Percentiles rank a stretch among this genome's conserved stretches.
phyloP scores from a whole-genome alignment of 1,284 basidiomycete species.

The Melampsora americana region DNA sequence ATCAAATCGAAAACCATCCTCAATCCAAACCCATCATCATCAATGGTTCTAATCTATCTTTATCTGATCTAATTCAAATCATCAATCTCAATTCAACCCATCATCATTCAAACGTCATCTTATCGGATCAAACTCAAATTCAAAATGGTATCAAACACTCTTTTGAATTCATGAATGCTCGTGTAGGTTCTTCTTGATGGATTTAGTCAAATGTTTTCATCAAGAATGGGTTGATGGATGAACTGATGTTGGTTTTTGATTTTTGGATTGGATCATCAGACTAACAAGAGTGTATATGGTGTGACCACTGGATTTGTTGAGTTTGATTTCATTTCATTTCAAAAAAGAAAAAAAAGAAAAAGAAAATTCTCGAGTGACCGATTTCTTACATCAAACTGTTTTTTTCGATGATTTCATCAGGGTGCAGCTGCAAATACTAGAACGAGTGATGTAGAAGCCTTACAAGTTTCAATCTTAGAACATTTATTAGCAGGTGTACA shows the following conservation, averaged over 20 bases:
- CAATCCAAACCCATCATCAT: too few species aligned
- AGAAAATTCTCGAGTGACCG: too few species aligned
- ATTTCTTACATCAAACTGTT: conserved; percentile 43
- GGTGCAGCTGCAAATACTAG: conserved; percentile 64
- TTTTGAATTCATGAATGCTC: not conserved
- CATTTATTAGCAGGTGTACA: conserved; percentile 70
- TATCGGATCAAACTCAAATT: not conserved
- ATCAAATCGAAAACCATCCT: too few species aligned
- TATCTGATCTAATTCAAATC: too few species aligned
- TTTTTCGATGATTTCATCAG: conserved; percentile 39
- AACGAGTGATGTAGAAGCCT: conserved; percentile 65
- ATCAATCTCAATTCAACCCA: not conserved
- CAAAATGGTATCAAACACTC: not conserved
- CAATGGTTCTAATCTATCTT: too few species aligned
- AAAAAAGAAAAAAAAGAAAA: too few species aligned
- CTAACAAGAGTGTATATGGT: conserved; percentile 48
- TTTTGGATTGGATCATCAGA: too few species aligned
- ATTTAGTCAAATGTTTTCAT: too few species aligned
- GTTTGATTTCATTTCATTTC: too few species aligned
- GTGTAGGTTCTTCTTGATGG: not conserved
- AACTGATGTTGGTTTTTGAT: not conserved
- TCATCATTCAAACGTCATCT: not conserved
- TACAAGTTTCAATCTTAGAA: conserved; percentile 73
- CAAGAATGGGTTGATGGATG: too few species aligned
- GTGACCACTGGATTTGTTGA: conserved; percentile 41